phyloP scores from a whole-genome alignment of 2,329 filamentous ascomycete genomes.

The Colletotrichum euphorbiae region DNA sequence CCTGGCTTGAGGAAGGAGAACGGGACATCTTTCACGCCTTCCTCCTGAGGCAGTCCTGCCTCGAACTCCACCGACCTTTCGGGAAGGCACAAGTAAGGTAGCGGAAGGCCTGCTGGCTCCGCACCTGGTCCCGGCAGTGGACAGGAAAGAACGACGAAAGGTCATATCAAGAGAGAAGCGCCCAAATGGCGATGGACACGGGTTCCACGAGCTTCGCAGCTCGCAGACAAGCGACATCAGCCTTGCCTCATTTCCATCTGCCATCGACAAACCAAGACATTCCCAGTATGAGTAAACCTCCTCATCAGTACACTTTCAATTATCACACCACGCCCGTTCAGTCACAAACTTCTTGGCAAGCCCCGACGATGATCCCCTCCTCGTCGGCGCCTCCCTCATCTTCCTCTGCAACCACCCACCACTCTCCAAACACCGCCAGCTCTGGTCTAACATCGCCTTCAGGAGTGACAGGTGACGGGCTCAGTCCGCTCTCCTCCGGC shows the following conservation, averaged over 20 bases:
- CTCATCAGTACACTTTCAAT: conserved; percentile 41
- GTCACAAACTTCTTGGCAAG: conserved; percentile 30
- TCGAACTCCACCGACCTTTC: background rate
- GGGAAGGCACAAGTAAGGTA: conserved; percentile 12
- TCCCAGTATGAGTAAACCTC: conserved; percentile 54
- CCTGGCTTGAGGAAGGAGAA: conserved; percentile 6
- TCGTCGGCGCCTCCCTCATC: conserved; percentile 36
- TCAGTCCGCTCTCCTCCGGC: conserved; percentile 71
- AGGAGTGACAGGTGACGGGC: conserved; percentile 68
- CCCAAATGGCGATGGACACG: conserved; percentile 37
- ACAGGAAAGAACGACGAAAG: conserved; percentile 30
- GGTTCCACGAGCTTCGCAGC: conserved; percentile 72
- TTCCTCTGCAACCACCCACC: conserved; percentile 64
- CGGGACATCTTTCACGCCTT: background rate
- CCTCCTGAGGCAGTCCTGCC: background rate
- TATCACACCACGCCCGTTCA: conserved; percentile 27
- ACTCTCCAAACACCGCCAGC: conserved; percentile 52
- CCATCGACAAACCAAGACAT: conserved; percentile 67
- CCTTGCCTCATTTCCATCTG: conserved; percentile 76
- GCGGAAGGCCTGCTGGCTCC: background rate
- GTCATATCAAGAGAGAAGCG: conserved; percentile 1
- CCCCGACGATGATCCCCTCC: conserved; percentile 27
- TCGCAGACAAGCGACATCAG: conserved; percentile 76
- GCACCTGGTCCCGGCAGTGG: background rate
- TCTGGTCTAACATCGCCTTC: conserved; percentile 65